Base-by-base conservation (phyloP, 768 basidiomycete species). In the Mycena haematopus region DNA sequence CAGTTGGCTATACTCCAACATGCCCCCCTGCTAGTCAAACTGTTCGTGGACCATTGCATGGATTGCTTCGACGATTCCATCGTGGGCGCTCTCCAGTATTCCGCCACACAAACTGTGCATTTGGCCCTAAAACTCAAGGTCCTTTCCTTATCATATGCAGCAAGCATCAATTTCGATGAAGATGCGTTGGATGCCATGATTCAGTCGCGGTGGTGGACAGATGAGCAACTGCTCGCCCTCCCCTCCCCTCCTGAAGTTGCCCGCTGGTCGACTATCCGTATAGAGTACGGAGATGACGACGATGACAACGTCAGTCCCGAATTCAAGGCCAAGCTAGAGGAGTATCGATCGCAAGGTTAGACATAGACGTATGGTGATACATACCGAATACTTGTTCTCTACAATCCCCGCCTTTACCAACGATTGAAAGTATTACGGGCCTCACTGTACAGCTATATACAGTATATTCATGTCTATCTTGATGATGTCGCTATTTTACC, bases 161-260 rank as follows among this genome's bases (percentile, higher is more conserved):
- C 9, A n/a, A n/a, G 6, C 29, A 9, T 19, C 1, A 11, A 46
- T 27, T 49, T 60, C 15, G 45, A 56, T 7, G 42, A 52, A 6
- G 49, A 52, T 25, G 25, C 10, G 25, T 25, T 65, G 33, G 52
- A 47, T 22, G 36, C 49, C 14, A 60, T 54, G 59, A 57, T 65
- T 27, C 38, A 24, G 19, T 60, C 64, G 4, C 58, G 64, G 17
- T 65, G 58, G 64, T 60, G 64, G 64, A 56, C 59, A 1, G 59
- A 60, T 25, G 56, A 36, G 45, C 52, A 63, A 44, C 29, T 58
- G 15, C 15, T 40, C 22, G 27, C 51, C 6, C 25, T 58, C 11
- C 56, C 56, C 1, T 36, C 45, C 1, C 56, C 56, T 9, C 62
- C 56, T 35, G 25, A 42, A 21, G 56, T 63, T 21, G 31, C 56